Evolutionary conservation across 306 rosid genomes (phyloP).

Genomic region (Trifolium fragiferum): DNA sequence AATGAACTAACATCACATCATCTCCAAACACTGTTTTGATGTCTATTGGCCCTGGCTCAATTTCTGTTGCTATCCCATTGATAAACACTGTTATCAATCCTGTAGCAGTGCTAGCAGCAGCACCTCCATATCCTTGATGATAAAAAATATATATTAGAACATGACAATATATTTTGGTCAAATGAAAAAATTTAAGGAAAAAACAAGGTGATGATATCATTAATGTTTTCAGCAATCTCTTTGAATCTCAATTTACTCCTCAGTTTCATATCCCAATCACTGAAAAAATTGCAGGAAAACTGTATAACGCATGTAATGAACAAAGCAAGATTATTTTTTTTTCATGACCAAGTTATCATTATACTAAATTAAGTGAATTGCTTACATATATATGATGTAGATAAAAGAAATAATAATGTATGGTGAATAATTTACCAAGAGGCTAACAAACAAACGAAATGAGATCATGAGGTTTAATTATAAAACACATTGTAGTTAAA

Average conservation of each 20-base stretch:
- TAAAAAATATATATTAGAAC: slow-evolving; percentile 2
- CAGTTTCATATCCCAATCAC: slow-evolving; percentile 5
- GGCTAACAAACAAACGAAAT: too few species aligned
- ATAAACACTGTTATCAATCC: slow-evolving; percentile 77
- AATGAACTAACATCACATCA: slow-evolving; percentile 71
- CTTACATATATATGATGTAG: too few species aligned
- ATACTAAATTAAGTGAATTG: too few species aligned
- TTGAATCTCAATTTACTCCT: not conserved
- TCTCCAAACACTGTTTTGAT: slow-evolving; percentile 71
- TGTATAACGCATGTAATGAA: not conserved
- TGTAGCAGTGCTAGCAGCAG: slow-evolving; percentile 15
- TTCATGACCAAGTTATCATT: not conserved
- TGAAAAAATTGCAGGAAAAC: slow-evolving; percentile 6
- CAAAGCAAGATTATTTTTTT: not conserved
- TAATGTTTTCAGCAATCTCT: slow-evolving; percentile 16
- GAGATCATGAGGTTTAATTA: not conserved
- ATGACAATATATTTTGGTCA: not conserved
- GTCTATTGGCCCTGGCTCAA: slow-evolving; percentile 73
- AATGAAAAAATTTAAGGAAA: not conserved
- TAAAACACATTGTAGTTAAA: too few species aligned
- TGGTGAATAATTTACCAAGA: not conserved
- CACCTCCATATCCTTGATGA: slow-evolving; percentile 18
- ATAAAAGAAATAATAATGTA: too few species aligned
- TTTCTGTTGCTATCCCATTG: slow-evolving; percentile 80
- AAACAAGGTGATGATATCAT: not conserved